Percentiles rank a stretch among this genome's conserved stretches.
Evolutionary conservation across 2,329 filamentous ascomycete genomes (phyloP).

Genomic region (Tricladium varicosporioides): DNA sequence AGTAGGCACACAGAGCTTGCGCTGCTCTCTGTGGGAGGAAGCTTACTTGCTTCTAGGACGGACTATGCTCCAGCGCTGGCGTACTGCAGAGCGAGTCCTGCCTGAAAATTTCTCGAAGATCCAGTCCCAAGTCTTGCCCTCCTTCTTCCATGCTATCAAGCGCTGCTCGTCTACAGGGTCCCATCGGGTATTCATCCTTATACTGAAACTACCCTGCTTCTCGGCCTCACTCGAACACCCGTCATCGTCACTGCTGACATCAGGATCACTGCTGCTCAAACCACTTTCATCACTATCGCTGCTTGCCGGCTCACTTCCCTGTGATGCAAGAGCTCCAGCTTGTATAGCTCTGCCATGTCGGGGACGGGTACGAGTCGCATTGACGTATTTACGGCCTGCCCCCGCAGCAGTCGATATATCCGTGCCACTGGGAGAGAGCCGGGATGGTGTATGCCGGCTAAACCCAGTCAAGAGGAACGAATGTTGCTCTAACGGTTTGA

Average conservation of each 20-base stretch:
- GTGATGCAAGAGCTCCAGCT: conserved; percentile 13
- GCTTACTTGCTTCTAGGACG: conserved; percentile 4
- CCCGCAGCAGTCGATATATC: conserved; percentile 5
- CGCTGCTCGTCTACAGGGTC: conserved; percentile 15
- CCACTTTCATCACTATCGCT: background rate
- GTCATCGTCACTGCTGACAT: too few relatives aligned
- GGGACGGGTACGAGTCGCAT: conserved; percentile 7
- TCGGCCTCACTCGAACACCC: too few relatives aligned
- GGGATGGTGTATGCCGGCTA: conserved; percentile 12
- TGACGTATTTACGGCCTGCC: conserved; percentile 11
- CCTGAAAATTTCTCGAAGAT: conserved; percentile 15
- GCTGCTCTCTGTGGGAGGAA: conserved; percentile 4
- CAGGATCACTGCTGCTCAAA: too few relatives aligned
- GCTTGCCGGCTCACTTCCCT: conserved; percentile 15
- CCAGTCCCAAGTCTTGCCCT: conserved; percentile 18
- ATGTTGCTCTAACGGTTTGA: conserved; percentile 10
- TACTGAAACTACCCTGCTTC: too few relatives aligned
- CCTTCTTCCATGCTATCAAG: conserved; percentile 17
- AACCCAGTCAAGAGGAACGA: conserved; percentile 16
- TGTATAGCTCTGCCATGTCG: conserved; percentile 17
- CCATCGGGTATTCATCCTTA: too few relatives aligned
- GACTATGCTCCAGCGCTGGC: conserved; percentile 14
- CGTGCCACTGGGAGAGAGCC: conserved; percentile 3
- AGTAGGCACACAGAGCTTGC: too few relatives aligned
- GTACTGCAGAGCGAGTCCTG: conserved; percentile 10